Conservation (phyloP, 371 early-diverging fungal genomes). For the Mucor indicus region DNA sequence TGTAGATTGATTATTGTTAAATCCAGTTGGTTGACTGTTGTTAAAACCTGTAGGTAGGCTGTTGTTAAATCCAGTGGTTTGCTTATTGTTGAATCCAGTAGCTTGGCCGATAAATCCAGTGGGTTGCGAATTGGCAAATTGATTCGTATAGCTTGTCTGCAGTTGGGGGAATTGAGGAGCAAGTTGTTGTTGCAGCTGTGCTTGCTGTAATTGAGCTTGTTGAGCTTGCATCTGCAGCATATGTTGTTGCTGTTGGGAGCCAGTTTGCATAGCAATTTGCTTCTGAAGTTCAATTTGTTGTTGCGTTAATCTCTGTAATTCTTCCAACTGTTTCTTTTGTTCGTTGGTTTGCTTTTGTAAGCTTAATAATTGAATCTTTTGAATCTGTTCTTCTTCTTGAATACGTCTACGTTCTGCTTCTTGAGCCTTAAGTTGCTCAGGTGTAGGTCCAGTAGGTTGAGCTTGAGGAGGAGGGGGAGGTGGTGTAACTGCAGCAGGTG, state of each 20-base stretch:
- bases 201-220: conserved; percentile 30
- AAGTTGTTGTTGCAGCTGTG: conserved; percentile 20
- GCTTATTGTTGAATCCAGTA: conserved; percentile 5
- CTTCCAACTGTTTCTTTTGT: conserved; percentile 25
- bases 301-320: conserved; percentile 26
- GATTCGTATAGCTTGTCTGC: conserved; percentile 11
- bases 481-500: conserved; percentile 4
- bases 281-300: conserved; percentile 24
- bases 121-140: too few relatives aligned
- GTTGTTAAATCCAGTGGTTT: conserved; percentile 6
- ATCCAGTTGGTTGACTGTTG: background rate
- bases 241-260: conserved; percentile 39
- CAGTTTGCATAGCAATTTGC: conserved; percentile 27
- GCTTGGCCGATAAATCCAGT: background rate
- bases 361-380: conserved; percentile 18
- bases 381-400: conserved; percentile 20
- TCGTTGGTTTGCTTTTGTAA: conserved; percentile 31
- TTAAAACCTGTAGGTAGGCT: background rate
- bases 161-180: conserved; percentile 15
- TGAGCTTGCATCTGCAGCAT: conserved; percentile 29
- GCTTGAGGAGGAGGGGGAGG: background rate
- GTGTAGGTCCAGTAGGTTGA: conserved; percentile 17
- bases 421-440: conserved; percentile 17
- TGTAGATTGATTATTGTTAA: background rate
- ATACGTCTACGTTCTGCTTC: conserved; percentile 14